These are phyloP conservation scores for Jamesozyma hellenica DNA, from an alignment of 805 yeast genomes.

Conservation along the genomic window DNA sequence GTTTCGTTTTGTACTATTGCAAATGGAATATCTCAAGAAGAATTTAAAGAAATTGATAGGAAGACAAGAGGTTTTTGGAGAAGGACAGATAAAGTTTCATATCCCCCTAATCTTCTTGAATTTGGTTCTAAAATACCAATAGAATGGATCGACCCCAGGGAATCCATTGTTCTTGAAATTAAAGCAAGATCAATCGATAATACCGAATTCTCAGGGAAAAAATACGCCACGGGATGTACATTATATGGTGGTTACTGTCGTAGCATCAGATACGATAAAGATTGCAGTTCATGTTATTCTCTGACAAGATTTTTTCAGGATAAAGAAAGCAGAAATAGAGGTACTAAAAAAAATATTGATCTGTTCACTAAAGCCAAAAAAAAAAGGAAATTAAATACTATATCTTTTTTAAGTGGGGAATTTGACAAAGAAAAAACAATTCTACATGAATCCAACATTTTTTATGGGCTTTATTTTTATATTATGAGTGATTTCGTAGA, in stretches of 20 bases:
- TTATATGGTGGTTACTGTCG: conserved; percentile 69
- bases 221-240: conserved; percentile 58
- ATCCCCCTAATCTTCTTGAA: conserved; percentile 34
- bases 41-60: conserved; percentile 48
- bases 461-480: conserved; percentile 38
- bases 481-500: conserved; percentile 43
- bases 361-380: conserved; percentile 26
- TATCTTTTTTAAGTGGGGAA: conserved; percentile 5
- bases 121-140: conserved; percentile 58
- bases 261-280: conserved; percentile 58
- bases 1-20: conserved; percentile 70
- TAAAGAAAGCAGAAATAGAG: conserved; percentile 2
- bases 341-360: conserved; percentile 11
- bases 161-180: conserved; percentile 71
- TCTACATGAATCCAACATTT: conserved; percentile 33
- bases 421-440: conserved; percentile 4
- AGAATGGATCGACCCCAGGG: conserved; percentile 70
- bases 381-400: conserved; percentile 19
- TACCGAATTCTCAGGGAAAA: conserved; percentile 32
- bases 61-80: conserved; percentile 56
- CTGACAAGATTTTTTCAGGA: conserved; percentile 36
- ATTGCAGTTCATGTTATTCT: conserved; percentile 44
- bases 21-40: conserved; percentile 66
- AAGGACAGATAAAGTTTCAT: conserved; percentile 30
- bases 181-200: conserved; percentile 66